Conservation (phyloP, 2,329 filamentous ascomycete species). For the Stachybotrys chlorohalonatus region DNA sequence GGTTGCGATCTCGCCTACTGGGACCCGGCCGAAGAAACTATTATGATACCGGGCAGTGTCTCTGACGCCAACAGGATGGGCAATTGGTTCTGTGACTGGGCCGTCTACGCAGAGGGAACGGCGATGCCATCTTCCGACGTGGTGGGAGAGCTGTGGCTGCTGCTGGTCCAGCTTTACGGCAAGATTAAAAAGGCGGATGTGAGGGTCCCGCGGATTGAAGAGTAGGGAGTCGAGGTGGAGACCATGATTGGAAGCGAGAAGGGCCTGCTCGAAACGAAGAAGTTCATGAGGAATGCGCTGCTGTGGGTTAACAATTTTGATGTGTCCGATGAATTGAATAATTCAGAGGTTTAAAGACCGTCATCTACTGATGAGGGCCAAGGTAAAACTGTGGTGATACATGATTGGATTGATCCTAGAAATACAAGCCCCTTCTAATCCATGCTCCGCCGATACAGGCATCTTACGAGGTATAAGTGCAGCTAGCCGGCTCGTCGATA, state of each 20-base stretch:
- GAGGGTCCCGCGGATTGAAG: constrained; percentile 59
- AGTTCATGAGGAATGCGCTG: too few species aligned
- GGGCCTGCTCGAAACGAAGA: too few species aligned
- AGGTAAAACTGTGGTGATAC: too few species aligned
- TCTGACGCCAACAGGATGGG: constrained; percentile 93
- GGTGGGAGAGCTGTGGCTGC: constrained; percentile 85
- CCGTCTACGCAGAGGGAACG: constrained; percentile 75
- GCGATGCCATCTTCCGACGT: constrained; percentile 76
- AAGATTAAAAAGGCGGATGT: constrained; percentile 86
- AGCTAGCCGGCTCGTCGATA: constrained; percentile 20
- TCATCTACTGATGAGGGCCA: too few species aligned
- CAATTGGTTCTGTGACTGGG: constrained; percentile 99
- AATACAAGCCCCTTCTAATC: too few species aligned
- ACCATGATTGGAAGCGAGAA: constrained; percentile 51
- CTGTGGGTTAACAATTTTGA: too few species aligned
- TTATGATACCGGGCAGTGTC: constrained; percentile 83
- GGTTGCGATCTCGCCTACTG: constrained; percentile 95
- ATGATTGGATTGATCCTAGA: too few species aligned
- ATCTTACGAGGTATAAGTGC: constrained; percentile 20
- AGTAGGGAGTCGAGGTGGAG: constrained; percentile 47
- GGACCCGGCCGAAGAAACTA: constrained; percentile 87
- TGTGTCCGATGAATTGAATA: too few species aligned
- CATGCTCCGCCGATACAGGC: too few species aligned
- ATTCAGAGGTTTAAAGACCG: too few species aligned
- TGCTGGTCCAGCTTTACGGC: constrained; percentile 82